phyloP scores from a whole-genome alignment of 2,329 filamentous ascomycete genomes.

The Trichoderma sp. region DNA sequence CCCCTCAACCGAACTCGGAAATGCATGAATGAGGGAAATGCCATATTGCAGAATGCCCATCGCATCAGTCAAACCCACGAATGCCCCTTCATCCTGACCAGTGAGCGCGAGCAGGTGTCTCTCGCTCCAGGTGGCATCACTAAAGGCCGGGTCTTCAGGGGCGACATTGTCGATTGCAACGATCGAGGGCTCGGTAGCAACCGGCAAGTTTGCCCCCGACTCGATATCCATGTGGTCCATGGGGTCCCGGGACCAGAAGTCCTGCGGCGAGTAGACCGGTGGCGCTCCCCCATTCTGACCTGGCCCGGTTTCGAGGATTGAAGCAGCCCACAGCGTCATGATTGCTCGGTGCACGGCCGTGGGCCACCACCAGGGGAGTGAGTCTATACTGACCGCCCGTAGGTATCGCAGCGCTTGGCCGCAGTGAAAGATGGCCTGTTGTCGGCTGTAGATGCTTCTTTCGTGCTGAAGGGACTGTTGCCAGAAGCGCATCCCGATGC shows the following conservation, averaged over 20 bases:
- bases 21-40: slow-evolving; percentile 11
- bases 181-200: not conserved
- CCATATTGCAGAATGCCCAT: slow-evolving; percentile 19
- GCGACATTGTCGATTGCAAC: slow-evolving; percentile 2
- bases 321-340: slow-evolving; percentile 65
- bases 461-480: slow-evolving; percentile 59
- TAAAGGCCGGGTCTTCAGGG: not conserved
- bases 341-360: slow-evolving; percentile 68
- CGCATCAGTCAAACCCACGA: not conserved
- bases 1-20: not conserved
- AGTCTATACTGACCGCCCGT: slow-evolving; percentile 59
- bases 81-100: not conserved
- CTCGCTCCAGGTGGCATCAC: slow-evolving; percentile 4
- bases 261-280: not conserved
- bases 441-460: slow-evolving; percentile 63
- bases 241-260: not conserved
- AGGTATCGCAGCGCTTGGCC: slow-evolving; percentile 67
- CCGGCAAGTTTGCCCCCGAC: not conserved
- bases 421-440: slow-evolving; percentile 67
- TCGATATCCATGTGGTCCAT: not conserved
- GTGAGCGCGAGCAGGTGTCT: not conserved
- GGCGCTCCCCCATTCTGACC: not conserved
- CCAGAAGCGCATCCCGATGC: slow-evolving; percentile 58
- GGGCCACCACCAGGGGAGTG: slow-evolving; percentile 71
- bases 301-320: slow-evolving; percentile 43